A percentile compares a stretch with the other conserved stretches of the same genome.
Conservation (phyloP, 208 protist genomes). For the Strigomonas culicis region DNA sequence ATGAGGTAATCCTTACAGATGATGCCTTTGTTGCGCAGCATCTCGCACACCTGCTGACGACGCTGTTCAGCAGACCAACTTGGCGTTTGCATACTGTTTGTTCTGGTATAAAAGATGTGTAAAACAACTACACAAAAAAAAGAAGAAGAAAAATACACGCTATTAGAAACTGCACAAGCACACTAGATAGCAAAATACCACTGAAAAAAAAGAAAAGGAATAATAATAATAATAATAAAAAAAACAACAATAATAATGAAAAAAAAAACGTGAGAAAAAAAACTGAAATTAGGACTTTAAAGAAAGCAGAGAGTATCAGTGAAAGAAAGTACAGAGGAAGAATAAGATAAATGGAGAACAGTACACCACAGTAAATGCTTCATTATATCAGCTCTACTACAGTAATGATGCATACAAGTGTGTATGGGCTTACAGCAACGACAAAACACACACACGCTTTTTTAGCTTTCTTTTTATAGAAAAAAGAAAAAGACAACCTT, state of each 20-base stretch:
- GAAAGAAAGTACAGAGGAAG: neutral
- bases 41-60: conserved; percentile 43
- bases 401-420: neutral
- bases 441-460: neutral
- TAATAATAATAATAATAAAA: conserved; percentile 11
- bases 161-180: neutral
- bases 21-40: conserved; percentile 73
- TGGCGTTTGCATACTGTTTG: neutral
- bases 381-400: too few species aligned
- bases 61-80: conserved; percentile 24
- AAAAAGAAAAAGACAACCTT: neutral
- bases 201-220: conserved; percentile 9
- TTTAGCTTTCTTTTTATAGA: neutral
- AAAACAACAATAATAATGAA: conserved; percentile 1
- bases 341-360: neutral
- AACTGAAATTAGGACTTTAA: neutral
- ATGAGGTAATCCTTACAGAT: conserved; percentile 59
- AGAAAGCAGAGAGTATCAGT: neutral
- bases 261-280: conserved; percentile 1
- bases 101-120: too few species aligned
- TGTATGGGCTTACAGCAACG: neutral
- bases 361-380: neutral
- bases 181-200: neutral
- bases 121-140: neutral
- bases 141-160: neutral